Evolutionary conservation across 2,329 filamentous ascomycete species (phyloP), one percentile per base, ranked within the genome.

Genomic region (Alternaria angustiovoidea): DNA sequence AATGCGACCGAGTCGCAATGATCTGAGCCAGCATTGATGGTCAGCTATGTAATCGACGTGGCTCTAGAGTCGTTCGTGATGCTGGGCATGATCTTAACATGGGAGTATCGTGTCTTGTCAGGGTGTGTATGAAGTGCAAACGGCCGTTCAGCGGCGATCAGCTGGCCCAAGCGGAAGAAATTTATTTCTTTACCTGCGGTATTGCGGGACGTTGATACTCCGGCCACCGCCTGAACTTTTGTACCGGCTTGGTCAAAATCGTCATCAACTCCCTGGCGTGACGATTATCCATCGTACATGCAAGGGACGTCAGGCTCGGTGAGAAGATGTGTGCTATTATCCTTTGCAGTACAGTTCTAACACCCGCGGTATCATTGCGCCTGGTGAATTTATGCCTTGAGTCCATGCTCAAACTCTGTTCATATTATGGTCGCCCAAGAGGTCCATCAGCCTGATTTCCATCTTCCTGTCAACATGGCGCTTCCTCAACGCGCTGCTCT

Each of bases 401-500:
- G 36, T 42, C 41, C 24, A 48, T 59, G 43, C 22, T 59, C 57
- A 57, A 57, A 49, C 53, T 51, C 39, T 52, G 41, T 57, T 57
- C 58, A 43, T 38, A 53, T 53, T 22, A 57, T 53, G 22, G 38
- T 48, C 47, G 41, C 41, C 41, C 16, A 26, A 26, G 53, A 54
- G n/a, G 20, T 36, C n/a, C 53, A 39, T 39, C 49, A 28, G 49
- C 38, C 26, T 49, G 36, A 42, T 55, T n/a, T 41, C 57, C 43
- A 44, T 20, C 36, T 30, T 43, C 44, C 48, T 48, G 34, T 38
- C 38, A 55, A 43, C 41, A 56, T 28, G n/a, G 41, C 39, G 34
- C 46, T 38, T 36, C 18, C 30, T 36, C 57, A 44, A 51, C 34
- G 39, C 44, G 53, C 47, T 60, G 41, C 47, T 57, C 36, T 41